Percentiles rank a stretch among this genome's conserved stretches.
Conservation (phyloP, 148 eudicot species). For the Silene conica region DNA sequence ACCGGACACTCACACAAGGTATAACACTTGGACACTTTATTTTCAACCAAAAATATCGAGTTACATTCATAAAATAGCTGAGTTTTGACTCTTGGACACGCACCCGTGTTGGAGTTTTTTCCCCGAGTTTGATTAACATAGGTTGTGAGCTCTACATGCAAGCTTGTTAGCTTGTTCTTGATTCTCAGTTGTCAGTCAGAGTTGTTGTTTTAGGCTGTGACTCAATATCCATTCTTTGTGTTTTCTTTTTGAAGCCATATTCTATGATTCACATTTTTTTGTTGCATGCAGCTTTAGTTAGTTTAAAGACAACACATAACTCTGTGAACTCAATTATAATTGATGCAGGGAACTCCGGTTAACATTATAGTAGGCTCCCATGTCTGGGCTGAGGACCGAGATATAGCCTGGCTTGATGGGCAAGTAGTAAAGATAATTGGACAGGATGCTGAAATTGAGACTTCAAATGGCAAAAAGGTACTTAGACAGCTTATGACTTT, state of each 20-base stretch:
- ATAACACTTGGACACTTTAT: neutral
- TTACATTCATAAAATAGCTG: neutral
- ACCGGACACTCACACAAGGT: neutral
- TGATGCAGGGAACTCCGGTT: slow-evolving; percentile 75
- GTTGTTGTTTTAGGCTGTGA: neutral
- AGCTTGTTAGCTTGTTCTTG: neutral
- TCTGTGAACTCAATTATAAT: neutral
- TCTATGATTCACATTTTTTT: neutral
- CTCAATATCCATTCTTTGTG: neutral
- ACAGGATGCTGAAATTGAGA: slow-evolving; percentile 58
- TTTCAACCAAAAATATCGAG: neutral
- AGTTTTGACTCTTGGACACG: neutral
- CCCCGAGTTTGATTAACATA: neutral
- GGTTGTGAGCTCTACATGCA: neutral
- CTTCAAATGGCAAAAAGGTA: slow-evolving; percentile 67
- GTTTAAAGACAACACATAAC: neutral
- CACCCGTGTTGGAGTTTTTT: neutral
- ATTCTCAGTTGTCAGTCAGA: neutral
- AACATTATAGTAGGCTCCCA: slow-evolving; percentile 83
- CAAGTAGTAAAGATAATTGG: slow-evolving; percentile 53
- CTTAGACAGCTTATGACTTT: slow-evolving; percentile 2
- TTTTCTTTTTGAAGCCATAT: neutral
- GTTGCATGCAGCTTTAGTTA: neutral
- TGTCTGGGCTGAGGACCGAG: slow-evolving; percentile 89
- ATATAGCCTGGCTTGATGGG: slow-evolving; percentile 75